phyloP scores from a whole-genome alignment of 2,329 filamentous ascomycete species.

The Fusarium sp. region DNA sequence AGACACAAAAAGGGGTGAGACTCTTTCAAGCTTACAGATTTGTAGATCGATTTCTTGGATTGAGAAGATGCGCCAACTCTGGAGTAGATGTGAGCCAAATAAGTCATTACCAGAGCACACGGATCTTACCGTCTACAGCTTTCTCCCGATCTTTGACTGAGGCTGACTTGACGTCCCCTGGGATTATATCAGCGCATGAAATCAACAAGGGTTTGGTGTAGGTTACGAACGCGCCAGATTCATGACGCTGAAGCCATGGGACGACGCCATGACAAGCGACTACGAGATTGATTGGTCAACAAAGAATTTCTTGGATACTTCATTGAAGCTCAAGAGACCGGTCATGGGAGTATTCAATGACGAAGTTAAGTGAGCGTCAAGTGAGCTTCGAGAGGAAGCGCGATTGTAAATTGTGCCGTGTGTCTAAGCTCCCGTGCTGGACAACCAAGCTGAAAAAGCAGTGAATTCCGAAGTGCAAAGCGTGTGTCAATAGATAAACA shows the following conservation, averaged over 20 bases:
- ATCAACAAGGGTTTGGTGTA: not conserved
- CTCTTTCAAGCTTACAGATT: slow-evolving; percentile 49
- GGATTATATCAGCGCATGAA: slow-evolving; percentile 20
- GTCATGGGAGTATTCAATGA: slow-evolving; percentile 9
- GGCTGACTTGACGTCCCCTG: slow-evolving; percentile 52
- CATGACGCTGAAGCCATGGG: slow-evolving; percentile 50
- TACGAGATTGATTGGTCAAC: slow-evolving; percentile 13
- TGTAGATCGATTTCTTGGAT: slow-evolving; percentile 50
- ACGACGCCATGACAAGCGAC: slow-evolving; percentile 47
- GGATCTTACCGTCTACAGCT: slow-evolving; percentile 54
- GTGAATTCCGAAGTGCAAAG: not conserved
- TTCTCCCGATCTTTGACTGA: slow-evolving; percentile 53
- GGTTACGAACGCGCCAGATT: slow-evolving; percentile 50
- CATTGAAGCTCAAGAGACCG: slow-evolving; percentile 2
- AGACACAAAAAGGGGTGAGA: not conserved
- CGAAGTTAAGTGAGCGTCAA: not conserved
- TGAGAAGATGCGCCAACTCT: slow-evolving; percentile 55
- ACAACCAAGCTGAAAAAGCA: not conserved
- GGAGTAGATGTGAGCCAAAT: slow-evolving; percentile 14
- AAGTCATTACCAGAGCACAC: not conserved
- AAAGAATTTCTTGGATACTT: slow-evolving; percentile 5
- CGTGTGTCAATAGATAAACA: not conserved
- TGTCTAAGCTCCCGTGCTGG: slow-evolving; percentile 17
- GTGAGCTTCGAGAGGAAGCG: slow-evolving; percentile 12
- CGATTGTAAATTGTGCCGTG: slow-evolving; percentile 9